Base-by-base conservation (phyloP, 768 basidiomycete genomes). In the Termitomyces sp. region DNA sequence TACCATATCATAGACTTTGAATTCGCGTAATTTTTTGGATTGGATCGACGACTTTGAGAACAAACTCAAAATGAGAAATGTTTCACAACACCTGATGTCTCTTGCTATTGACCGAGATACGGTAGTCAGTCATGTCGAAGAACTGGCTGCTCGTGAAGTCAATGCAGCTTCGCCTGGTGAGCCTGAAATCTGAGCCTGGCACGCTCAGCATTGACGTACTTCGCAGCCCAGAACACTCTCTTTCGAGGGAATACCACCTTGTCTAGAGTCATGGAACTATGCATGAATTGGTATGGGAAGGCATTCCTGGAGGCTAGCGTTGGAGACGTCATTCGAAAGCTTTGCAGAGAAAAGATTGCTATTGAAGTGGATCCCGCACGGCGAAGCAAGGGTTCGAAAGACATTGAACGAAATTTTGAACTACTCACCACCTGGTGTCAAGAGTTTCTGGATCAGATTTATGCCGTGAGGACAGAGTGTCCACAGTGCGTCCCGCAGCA, bases 351-450 rank as follows among this genome's bases (percentile, higher is more conserved):
- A 63, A 86, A 86, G 67, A 76, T 93, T 61, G 78, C 83, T 22
- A 88, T 95, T 55, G 94, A 95, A 70, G 87, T 93, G 24, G 91
- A 94, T 70, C 89, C 91, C 15, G 75, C 81, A 62, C 84, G 87
- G 57, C 84, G 81, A 48, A 78, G 82, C 15, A 89, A 86, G 68
- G 69, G 78, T 47, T 65, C 74, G 11, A 88, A 84, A 67, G 86
- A 88, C 47, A 73, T 84, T 27, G 87, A 88, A 59, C 80, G 81
- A 34, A 88, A 85, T 60, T 80, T 87, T 6, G 87, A 89, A 33
- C 78, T 79, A 44, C 78, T 95, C 44, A 82, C 88, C 6, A 75
- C 82, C 52, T 95, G 93, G 91, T 90, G 88, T 69, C 79, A 81
- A 58, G 85, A 86, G 63, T 83, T 92, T 64, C 93, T 93, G 92